Evolutionary conservation across 495 filamentous ascomycete species (phyloP).

Genomic region (Neurospora tetraspora): DNA sequence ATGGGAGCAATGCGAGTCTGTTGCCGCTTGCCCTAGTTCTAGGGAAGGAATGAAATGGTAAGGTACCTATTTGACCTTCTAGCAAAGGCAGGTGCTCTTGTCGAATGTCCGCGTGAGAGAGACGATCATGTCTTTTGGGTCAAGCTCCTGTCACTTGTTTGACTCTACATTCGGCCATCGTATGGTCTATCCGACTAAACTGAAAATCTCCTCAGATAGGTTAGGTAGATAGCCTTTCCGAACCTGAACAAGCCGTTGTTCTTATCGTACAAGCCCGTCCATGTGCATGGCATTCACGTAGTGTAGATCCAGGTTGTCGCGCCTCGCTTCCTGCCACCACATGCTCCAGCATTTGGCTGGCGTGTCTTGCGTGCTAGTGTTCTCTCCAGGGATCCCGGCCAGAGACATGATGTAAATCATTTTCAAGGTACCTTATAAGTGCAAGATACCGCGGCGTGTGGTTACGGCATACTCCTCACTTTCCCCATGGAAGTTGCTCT

Average conservation of each 20-base stretch:
- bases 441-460: too few relatives aligned
- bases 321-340: not conserved
- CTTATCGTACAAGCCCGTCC: not conserved
- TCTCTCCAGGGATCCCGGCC: not conserved
- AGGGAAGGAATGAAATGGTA: not conserved
- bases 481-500: not conserved
- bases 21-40: not conserved
- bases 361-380: not conserved
- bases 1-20: not conserved
- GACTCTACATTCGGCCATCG: not conserved
- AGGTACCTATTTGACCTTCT: not conserved
- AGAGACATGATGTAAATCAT: not conserved
- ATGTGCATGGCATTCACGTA: not conserved
- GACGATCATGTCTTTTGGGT: not conserved
- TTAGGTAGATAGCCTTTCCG: not conserved
- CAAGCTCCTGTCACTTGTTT: not conserved
- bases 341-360: not conserved
- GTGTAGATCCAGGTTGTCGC: not conserved
- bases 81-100: not conserved
- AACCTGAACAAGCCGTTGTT: not conserved
- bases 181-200: not conserved
- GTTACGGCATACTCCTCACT: not conserved
- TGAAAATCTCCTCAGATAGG: not conserved
- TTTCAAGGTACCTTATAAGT: too few relatives aligned
- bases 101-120: not conserved